Evolutionary conservation across 768 basidiomycete species (phyloP), one percentile per base, ranked within the genome.

Genomic region (Hericium rajendrae): DNA sequence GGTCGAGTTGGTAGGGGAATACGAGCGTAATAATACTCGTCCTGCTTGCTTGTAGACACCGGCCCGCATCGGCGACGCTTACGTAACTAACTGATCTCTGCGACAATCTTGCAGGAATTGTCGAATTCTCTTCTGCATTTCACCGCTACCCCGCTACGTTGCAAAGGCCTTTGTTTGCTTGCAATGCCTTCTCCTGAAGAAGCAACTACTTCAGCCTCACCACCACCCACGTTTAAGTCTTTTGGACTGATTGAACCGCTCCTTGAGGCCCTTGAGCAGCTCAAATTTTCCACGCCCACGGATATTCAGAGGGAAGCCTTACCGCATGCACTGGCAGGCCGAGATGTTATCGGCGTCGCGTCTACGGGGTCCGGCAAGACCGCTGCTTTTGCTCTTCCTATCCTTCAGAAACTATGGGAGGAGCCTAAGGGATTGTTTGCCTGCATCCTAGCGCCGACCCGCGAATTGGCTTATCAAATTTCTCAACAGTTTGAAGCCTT

Each of bases 281-380:
- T 97, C 43, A 83, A 84, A 51, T 98, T 82, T 79, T 93, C 80
- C 60, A 76, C 78, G 46, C 95, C 97, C 0, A 95, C 95, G 8
- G 86, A 89, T 55, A 99, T 99, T 64, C 97, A 99, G 71, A 73
- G 75, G 2, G 83, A 92, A 66, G 79, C 79, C 38, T 79, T 99
- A 51, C 97, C 97, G 0, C 82, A 84, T 73, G 95, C 94, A 18
- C 73, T 99, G 6, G 78, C 89, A 69, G 94, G 94, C 0, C 83
- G 87, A 66, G 97, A 99, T 73, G 91, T 99, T 63, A 98, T 99
- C 58, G 97, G 97, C 18, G 88, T 99, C n/a, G 97, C 97, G 37
- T 86, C 91, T 62, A 99, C 97, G 10, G 97, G 97, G 32, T 93
- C 91, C 12, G 97, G 95, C 63, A 98, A 99, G 76, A 98, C 97